Percentiles rank a stretch among this genome's conserved stretches.
Evolutionary conservation across 139 green algal species (phyloP).

Genomic region (Chlamydomonas schloesseri): DNA sequence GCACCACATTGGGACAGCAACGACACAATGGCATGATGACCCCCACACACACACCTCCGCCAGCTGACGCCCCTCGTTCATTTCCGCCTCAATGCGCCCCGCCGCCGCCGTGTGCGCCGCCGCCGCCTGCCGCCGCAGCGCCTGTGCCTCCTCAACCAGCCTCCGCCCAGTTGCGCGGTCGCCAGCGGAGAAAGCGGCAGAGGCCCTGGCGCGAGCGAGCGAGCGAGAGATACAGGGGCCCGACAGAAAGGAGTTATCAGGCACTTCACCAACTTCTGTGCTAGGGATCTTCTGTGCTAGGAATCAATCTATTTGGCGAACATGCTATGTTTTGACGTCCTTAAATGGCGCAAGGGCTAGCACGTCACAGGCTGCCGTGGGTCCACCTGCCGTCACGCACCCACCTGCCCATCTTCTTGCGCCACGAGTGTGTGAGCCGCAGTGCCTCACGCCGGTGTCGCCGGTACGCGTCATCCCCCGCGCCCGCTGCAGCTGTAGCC

Average conservation of each 20-base stretch:
- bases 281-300: too few relatives aligned
- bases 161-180: background rate
- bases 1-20: too few relatives aligned
- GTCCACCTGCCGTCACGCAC: too few relatives aligned
- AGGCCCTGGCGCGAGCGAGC: background rate
- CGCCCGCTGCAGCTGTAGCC: background rate
- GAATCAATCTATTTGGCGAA: too few relatives aligned
- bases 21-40: too few relatives aligned
- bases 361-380: background rate
- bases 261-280: too few relatives aligned
- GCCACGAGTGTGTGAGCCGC: conserved; percentile 19
- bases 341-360: too few relatives aligned
- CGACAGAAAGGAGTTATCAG: too few relatives aligned
- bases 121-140: conserved; percentile 5
- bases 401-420: conserved; percentile 5
- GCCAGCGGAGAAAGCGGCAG: conserved; percentile 16
- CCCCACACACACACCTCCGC: conserved; percentile 6
- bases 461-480: conserved; percentile 1
- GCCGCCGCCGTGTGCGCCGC: conserved; percentile 9
- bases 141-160: conserved; percentile 38
- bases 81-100: conserved; percentile 6
- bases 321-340: too few relatives aligned
- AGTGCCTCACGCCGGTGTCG: conserved; percentile 1
- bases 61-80: conserved; percentile 19
- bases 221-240: too few relatives aligned